phyloP scores from a whole-genome alignment of 1,139 yeast genomes.

The Suhomyces bribrorum region DNA sequence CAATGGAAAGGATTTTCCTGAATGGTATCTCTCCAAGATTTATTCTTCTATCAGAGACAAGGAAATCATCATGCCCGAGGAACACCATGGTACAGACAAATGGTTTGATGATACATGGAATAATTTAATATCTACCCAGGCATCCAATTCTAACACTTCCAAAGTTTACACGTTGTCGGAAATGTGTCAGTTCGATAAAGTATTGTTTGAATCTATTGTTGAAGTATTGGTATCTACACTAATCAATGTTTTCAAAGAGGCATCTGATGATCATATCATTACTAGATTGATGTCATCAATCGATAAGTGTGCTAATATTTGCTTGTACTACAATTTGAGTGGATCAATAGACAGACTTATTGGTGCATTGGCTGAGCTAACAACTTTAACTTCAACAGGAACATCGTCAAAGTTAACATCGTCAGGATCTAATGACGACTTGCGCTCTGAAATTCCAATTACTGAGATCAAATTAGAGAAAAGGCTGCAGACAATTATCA shows the following conservation, averaged over 20 bases:
- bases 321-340: constrained; percentile 60
- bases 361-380: constrained; percentile 60
- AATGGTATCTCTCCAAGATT: constrained; percentile 79
- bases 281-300: constrained; percentile 84
- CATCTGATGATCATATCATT: constrained; percentile 86
- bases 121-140: constrained; percentile 63
- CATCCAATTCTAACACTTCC: constrained; percentile 15
- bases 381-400: constrained; percentile 48
- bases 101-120: constrained; percentile 97
- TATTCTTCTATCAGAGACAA: constrained; percentile 78
- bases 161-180: constrained; percentile 24
- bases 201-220: constrained; percentile 65
- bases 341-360: constrained; percentile 67
- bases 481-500: constrained; percentile 60
- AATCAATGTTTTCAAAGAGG: constrained; percentile 77
- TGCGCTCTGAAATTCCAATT: constrained; percentile 49
- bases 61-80: constrained; percentile 97
- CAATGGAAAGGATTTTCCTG: constrained; percentile 77
- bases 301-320: constrained; percentile 80
- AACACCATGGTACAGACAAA: constrained; percentile 82
- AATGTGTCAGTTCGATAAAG: constrained; percentile 59
- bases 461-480: constrained; percentile 52
- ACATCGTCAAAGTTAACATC: neutral
- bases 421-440: constrained; percentile 26
- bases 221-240: constrained; percentile 67